These are phyloP conservation scores for Fusarium tanahbumbuense DNA, from an alignment of 2,329 filamentous ascomycete species.

Conservation along the genomic window DNA sequence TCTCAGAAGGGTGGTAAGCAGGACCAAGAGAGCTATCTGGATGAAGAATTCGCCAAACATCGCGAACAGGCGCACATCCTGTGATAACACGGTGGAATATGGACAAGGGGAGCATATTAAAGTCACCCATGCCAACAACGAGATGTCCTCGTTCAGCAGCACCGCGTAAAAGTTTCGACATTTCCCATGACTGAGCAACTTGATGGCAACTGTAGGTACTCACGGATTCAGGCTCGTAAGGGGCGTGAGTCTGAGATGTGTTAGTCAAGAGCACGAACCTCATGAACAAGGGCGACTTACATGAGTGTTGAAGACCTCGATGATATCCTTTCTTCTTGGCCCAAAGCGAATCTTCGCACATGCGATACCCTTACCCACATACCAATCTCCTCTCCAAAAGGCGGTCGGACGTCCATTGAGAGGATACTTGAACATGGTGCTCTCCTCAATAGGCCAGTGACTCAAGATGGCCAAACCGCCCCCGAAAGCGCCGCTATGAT, in stretches of 20 bases:
- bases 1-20: conserved; percentile 74
- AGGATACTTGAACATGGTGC: conserved; percentile 86
- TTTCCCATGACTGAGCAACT: conserved; percentile 93
- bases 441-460: conserved; percentile 92
- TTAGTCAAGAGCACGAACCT: neutral
- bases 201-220: conserved; percentile 93
- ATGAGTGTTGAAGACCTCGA: conserved; percentile 95
- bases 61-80: conserved; percentile 78
- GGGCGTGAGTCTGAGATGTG: conserved; percentile 73
- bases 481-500: conserved; percentile 88
- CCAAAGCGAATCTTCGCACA: conserved; percentile 83
- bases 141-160: conserved; percentile 85
- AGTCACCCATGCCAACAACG: conserved; percentile 89
- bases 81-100: conserved; percentile 87
- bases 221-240: conserved; percentile 81
- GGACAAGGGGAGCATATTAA: conserved; percentile 94
- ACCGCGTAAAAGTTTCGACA: conserved; percentile 86
- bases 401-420: conserved; percentile 93
- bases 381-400: conserved; percentile 96
- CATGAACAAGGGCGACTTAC: conserved; percentile 55
- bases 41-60: conserved; percentile 86
- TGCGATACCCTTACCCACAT: conserved; percentile 93
- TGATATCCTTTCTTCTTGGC: conserved; percentile 69
- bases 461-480: conserved; percentile 90
- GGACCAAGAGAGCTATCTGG: conserved; percentile 86